Percentiles rank a stretch among this genome's conserved stretches.
Evolutionary conservation across 2,329 filamentous ascomycete species (phyloP).

Genomic region (Sphaerostilbella broomeana): DNA sequence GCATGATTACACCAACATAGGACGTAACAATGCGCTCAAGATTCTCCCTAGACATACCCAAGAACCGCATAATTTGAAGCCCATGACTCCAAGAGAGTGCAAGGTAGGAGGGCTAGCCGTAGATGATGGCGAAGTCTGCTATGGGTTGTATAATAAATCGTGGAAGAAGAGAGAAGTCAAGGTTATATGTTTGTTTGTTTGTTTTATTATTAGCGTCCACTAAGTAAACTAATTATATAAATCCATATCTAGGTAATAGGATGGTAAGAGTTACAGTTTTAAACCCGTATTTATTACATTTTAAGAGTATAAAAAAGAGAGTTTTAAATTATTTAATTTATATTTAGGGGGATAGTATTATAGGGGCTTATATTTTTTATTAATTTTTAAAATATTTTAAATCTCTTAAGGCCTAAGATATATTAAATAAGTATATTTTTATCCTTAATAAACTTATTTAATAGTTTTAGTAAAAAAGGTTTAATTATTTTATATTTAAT

Average conservation of each 20-base stretch:
- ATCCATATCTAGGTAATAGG: not conserved
- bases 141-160: slow-evolving; percentile 10
- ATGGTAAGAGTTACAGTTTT: not conserved
- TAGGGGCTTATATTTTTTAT: not conserved
- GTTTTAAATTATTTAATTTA: not conserved
- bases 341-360: not conserved
- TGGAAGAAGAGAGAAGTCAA: slow-evolving; percentile 10
- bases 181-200: not conserved
- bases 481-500: not conserved
- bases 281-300: not conserved
- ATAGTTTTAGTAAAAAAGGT: not conserved
- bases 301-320: not conserved
- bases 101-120: slow-evolving; percentile 2
- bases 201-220: not conserved
- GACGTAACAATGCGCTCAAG: slow-evolving; percentile 4
- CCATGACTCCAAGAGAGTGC: slow-evolving; percentile 6
- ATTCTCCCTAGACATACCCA: slow-evolving; percentile 1
- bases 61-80: slow-evolving; percentile 4
- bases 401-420: not conserved
- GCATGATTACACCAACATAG: slow-evolving; percentile 8
- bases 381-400: not conserved
- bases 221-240: not conserved
- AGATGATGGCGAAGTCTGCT: slow-evolving; percentile 2
- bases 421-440: not conserved
- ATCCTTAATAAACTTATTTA: not conserved